Conservation (phyloP, 2,329 filamentous ascomycete species). For the Penicillium concentricum region DNA sequence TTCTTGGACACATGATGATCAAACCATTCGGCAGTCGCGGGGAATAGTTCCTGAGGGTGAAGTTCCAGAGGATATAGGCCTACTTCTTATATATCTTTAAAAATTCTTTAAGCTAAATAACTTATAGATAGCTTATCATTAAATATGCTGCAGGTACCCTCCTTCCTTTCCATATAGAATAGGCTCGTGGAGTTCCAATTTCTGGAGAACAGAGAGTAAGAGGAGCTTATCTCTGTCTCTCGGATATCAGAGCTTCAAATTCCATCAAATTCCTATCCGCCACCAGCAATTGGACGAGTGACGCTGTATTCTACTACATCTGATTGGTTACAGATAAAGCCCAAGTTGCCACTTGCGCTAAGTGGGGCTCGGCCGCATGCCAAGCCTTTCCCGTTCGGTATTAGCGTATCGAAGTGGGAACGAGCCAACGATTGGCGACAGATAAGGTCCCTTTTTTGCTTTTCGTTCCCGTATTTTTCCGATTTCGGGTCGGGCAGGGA, state of each 20-base stretch:
- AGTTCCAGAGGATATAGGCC: background rate
- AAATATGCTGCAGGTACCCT: background rate
- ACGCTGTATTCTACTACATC: background rate
- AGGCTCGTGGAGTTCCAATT: background rate
- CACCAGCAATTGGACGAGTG: conserved; percentile 17
- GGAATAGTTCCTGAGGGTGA: conserved; percentile 5
- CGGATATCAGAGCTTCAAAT: background rate
- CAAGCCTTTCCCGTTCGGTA: background rate
- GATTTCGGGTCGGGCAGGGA: background rate
- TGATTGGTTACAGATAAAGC: conserved; percentile 16
- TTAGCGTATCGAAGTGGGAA: background rate
- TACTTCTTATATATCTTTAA: background rate
- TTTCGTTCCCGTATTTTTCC: conserved; percentile 2
- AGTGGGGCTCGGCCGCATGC: background rate
- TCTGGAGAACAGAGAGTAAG: background rate
- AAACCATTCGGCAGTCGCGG: background rate
- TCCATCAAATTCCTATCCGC: conserved; percentile 7
- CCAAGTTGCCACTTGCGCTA: conserved; percentile 1
- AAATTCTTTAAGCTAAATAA: too few species aligned
- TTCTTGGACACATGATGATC: background rate
- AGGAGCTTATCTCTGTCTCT: background rate
- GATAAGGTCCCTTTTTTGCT: conserved; percentile 3
- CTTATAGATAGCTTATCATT: conserved; percentile 3
- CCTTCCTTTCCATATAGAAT: background rate
- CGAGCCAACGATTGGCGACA: conserved; percentile 9